Conservation (phyloP, 176 grass and related monocot genomes). For the Pontederia crassipes region DNA sequence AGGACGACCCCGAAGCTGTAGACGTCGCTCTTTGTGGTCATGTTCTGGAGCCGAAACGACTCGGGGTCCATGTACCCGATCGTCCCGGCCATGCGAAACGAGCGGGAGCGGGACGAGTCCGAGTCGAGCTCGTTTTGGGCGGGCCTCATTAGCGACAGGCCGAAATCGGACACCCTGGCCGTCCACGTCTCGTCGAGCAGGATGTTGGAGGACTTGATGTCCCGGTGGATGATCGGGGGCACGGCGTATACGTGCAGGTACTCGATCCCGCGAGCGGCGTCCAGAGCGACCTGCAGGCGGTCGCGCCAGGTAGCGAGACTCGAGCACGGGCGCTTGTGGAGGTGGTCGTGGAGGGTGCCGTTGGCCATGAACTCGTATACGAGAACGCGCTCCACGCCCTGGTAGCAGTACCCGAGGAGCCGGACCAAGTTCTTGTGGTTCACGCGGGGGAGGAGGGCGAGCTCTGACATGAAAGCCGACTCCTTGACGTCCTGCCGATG, state of each 20-base stretch:
- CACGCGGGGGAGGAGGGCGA: slow-evolving; percentile 60
- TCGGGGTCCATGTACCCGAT: slow-evolving; percentile 97
- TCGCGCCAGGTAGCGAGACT: slow-evolving; percentile 20
- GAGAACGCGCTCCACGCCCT: slow-evolving; percentile 49
- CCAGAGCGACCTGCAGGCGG: slow-evolving; percentile 54
- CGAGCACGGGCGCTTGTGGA: slow-evolving; percentile 34
- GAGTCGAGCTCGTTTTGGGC: slow-evolving; percentile 6
- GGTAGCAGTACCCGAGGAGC: slow-evolving; percentile 69
- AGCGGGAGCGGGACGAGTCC: not conserved
- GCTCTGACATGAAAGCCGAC: slow-evolving; percentile 71
- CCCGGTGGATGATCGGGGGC: slow-evolving; percentile 84
- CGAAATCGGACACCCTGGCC: slow-evolving; percentile 83
- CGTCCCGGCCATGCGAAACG: slow-evolving; percentile 54
- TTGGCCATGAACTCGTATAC: slow-evolving; percentile 93
- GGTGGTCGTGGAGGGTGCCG: slow-evolving; percentile 77
- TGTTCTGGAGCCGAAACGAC: slow-evolving; percentile 79
- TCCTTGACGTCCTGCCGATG: slow-evolving; percentile 39
- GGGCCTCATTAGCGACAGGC: slow-evolving; percentile 49
- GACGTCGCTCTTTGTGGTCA: slow-evolving; percentile 92
- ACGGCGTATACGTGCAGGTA: slow-evolving; percentile 97
- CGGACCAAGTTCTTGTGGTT: slow-evolving; percentile 92
- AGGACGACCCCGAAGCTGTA: slow-evolving; percentile 91
- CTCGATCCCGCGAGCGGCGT: slow-evolving; percentile 77
- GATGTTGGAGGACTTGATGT: slow-evolving; percentile 94
- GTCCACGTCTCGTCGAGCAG: slow-evolving; percentile 75